phyloP scores from a whole-genome alignment of 257 asterid species.

The Gynochthodes officinalis region DNA sequence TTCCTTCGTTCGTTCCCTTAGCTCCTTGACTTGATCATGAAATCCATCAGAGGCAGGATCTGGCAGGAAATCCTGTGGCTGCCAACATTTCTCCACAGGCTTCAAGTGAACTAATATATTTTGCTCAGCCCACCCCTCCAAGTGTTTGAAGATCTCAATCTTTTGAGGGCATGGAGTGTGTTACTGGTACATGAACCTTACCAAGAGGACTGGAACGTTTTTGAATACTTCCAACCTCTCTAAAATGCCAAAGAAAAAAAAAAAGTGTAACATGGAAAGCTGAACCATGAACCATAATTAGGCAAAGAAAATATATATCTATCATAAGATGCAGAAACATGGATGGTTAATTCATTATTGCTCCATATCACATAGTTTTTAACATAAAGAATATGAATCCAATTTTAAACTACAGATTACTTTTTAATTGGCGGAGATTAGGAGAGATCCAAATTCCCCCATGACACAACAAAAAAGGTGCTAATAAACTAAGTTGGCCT shows the following conservation, averaged over 20 bases:
- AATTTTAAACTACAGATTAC: too few relatives aligned
- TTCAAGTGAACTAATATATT: too few relatives aligned
- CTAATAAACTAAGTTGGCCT: too few relatives aligned
- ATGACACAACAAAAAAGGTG: too few relatives aligned
- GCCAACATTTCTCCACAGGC: conserved; percentile 79
- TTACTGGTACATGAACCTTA: conserved; percentile 60
- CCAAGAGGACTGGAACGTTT: conserved; percentile 55
- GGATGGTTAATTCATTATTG: background rate
- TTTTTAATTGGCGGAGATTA: too few relatives aligned
- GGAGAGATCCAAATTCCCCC: too few relatives aligned
- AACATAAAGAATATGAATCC: background rate
- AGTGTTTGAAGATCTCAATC: conserved; percentile 59
- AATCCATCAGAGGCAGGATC: conserved; percentile 75
- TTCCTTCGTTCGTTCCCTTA: conserved; percentile 66
- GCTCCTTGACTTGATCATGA: too few relatives aligned
- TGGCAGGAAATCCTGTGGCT: conserved; percentile 78
- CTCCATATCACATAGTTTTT: background rate
- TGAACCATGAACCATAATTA: background rate
- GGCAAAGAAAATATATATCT: too few relatives aligned
- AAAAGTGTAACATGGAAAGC: background rate
- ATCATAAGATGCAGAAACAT: background rate
- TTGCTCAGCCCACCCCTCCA: conserved; percentile 65
- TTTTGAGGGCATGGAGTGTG: conserved; percentile 77
- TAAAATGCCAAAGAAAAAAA: background rate
- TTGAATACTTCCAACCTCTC: conserved; percentile 48